A percentile compares a stretch with the other conserved stretches of the same genome.
phyloP scores from a whole-genome alignment of 2,329 filamentous ascomycete species.

The Stachybotrys elegans region DNA sequence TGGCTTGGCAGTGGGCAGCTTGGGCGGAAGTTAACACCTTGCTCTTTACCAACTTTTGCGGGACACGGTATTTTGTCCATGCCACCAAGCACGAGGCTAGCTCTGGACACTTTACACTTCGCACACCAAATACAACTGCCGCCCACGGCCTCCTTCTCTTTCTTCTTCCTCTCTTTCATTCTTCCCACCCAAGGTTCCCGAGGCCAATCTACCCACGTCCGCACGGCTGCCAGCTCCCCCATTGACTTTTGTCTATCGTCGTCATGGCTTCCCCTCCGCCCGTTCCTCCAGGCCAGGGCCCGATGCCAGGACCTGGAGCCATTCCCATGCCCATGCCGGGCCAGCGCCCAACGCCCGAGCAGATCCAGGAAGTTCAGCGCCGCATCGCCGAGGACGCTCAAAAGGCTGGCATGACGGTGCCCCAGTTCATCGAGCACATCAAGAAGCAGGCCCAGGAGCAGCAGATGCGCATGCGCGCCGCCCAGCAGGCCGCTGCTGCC shows the following conservation, averaged over 20 bases:
- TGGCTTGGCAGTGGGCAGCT: not conserved
- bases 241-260: too few species aligned
- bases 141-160: too few species aligned
- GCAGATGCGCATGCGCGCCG: conserved; percentile 46
- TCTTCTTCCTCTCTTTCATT: too few species aligned
- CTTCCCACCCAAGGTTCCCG: too few species aligned
- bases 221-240: too few species aligned
- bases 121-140: too few species aligned
- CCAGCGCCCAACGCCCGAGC: conserved; percentile 68
- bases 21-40: conserved; percentile 30
- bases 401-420: conserved; percentile 78
- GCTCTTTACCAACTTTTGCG: conserved; percentile 26
- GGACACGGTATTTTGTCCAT: conserved; percentile 17
- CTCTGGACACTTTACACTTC: too few species aligned
- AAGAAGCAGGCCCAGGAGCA: conserved; percentile 50
- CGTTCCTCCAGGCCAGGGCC: conserved; percentile 17
- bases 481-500: conserved; percentile 36
- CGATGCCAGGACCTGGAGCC: conserved; percentile 13
- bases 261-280: conserved; percentile 24
- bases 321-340: conserved; percentile 30
- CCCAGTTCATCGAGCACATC: conserved; percentile 72
- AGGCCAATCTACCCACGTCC: too few species aligned
- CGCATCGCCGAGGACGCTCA: conserved; percentile 78
- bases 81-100: too few species aligned
- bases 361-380: conserved; percentile 78